These are phyloP conservation scores for Penicillium goetzii DNA, from an alignment of 495 filamentous ascomycete species.

Conservation along the genomic window DNA sequence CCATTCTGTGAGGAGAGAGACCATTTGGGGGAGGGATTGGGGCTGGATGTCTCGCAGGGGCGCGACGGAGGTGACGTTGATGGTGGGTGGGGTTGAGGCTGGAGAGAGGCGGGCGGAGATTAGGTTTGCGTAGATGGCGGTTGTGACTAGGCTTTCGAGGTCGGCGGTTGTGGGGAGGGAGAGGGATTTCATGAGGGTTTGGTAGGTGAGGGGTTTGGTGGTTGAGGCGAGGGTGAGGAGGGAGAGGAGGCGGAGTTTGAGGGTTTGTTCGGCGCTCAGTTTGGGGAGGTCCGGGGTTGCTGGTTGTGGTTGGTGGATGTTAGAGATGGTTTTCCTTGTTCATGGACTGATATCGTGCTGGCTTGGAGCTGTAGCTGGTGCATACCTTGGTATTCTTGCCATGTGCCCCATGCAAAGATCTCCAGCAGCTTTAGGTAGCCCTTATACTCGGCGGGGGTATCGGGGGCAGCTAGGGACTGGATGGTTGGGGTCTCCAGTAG, in stretches of 20 bases:
- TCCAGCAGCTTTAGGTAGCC: slow-evolving; percentile 73
- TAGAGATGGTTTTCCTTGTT: neutral
- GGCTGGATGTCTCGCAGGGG: slow-evolving; percentile 85
- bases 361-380: slow-evolving; percentile 12
- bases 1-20: slow-evolving; percentile 72
- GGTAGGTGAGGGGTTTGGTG: slow-evolving; percentile 71
- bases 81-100: slow-evolving; percentile 58
- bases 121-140: slow-evolving; percentile 83
- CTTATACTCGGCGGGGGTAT: slow-evolving; percentile 52
- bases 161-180: slow-evolving; percentile 66
- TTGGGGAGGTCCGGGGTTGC: slow-evolving; percentile 60
- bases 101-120: slow-evolving; percentile 83
- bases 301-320: slow-evolving; percentile 2
- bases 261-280: slow-evolving; percentile 70
- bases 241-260: slow-evolving; percentile 90
- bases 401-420: slow-evolving; percentile 94
- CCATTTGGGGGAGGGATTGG: slow-evolving; percentile 64
- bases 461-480: slow-evolving; percentile 63
- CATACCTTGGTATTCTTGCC: slow-evolving; percentile 70
- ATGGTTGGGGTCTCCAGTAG: slow-evolving; percentile 83
- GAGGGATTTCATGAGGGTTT: slow-evolving; percentile 65
- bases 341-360: neutral
- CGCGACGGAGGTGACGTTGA: slow-evolving; percentile 77
- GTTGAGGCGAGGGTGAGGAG: slow-evolving; percentile 74
- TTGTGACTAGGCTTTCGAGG: slow-evolving; percentile 89